Evolutionary conservation across 495 filamentous ascomycete genomes (phyloP), one percentile per base, ranked within the genome.

Genomic region (Daldinia grandis): DNA sequence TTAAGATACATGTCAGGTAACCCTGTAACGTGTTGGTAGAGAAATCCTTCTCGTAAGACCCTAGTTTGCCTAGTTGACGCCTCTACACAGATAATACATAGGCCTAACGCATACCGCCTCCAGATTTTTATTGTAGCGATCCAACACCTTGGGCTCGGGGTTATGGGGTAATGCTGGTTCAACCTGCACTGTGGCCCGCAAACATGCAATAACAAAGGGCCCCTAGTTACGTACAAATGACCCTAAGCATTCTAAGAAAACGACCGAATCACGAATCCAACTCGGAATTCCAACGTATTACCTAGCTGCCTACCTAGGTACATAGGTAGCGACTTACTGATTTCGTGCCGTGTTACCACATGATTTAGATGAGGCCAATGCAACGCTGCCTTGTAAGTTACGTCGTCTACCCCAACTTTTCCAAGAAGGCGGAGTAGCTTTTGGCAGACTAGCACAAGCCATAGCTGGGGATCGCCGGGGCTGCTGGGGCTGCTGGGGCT

Each of bases 401-500:
- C 67, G 67, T 73, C 69, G 60, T 66, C 28, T 64, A 73, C 73
- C 75, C 70, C 75, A 72, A 76, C 72, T 72, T 75, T 71, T 64
- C 61, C 73, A 75, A 75, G 75, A 75, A 77, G 68, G 75, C 75
- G 75, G 75, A 77, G 73, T 77, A 73, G 69, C 63, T 77, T 44
- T 49, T 35, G 33, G 38, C 55, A 68, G 51, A 38, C 59, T 61
- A 59, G 28, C 25, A 31, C 12, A 33, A 59, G 55, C 31, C 60
- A 27, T 30, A 68, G 71, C 74, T 69, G 71, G 71, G 60, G 65
- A 66, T 73, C 71, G 74, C 54, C 64, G 58, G 64, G 69, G 55
- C 27, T 30, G 49, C 49, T 53, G 49, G 49, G 24, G 47, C 47
- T 50, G 10, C 42, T 21, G 17, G 44, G 17, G 49, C 37, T 71